A percentile compares a stretch with the other conserved stretches of the same genome.
Evolutionary conservation across 202 grass and related monocot species (phyloP).

Genomic region (Alloteropsis angusta): DNA sequence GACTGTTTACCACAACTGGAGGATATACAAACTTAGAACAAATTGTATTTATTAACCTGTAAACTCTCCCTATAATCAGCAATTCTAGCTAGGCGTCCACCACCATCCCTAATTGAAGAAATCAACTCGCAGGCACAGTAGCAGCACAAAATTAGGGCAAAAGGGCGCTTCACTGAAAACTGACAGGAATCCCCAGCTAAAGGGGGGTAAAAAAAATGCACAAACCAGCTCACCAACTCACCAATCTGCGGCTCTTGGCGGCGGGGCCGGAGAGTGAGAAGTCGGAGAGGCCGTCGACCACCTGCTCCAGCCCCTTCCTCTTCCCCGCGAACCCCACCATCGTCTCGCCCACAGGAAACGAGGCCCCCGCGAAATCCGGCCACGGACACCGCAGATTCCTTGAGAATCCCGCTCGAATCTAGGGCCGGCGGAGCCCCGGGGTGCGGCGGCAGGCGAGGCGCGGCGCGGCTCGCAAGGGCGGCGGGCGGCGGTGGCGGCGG

Average conservation of each 20-base stretch:
- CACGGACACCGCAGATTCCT: background rate
- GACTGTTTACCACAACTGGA: background rate
- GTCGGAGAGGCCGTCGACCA: conserved; percentile 63
- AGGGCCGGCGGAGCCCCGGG: background rate
- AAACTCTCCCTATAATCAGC: background rate
- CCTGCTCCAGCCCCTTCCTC: conserved; percentile 81
- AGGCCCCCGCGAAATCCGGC: background rate
- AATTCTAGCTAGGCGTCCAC: background rate
- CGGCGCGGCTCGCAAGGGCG: background rate
- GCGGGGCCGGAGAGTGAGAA: conserved; percentile 54
- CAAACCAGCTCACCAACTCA: conserved; percentile 20
- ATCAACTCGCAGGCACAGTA: background rate
- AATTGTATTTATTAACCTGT: background rate
- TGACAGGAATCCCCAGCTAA: background rate
- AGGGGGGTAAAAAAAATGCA: background rate
- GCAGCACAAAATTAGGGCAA: background rate
- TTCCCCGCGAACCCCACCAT: conserved; percentile 64
- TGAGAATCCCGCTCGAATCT: background rate
- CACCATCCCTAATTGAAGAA: background rate
- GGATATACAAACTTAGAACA: background rate
- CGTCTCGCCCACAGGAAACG: background rate
- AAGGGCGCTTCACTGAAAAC: background rate
- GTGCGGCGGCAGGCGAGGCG: background rate
- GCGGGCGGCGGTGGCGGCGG: background rate
- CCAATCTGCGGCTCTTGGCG: conserved; percentile 74